Base-by-base conservation (phyloP, 1,284 basidiomycete genomes). In the Phellopilus nigrolimitatus region DNA sequence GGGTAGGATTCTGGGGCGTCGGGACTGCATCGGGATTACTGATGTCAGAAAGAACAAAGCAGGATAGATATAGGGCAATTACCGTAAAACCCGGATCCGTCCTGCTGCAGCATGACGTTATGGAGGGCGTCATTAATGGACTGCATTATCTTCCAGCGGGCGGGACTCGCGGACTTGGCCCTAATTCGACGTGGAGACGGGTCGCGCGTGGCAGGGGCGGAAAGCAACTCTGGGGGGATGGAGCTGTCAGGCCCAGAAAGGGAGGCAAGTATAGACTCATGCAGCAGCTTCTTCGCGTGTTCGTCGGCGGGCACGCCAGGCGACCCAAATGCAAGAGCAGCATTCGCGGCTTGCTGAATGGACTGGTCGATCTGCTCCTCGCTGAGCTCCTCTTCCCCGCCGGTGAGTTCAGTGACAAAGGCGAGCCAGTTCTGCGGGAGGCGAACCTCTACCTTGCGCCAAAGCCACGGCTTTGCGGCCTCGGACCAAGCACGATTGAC, bases 401-500 rank as follows among this genome's bases (percentile, higher is more conserved):
- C 84, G 1, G 81, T 75, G 39, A 90, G 78, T 59, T 87, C 79
- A 36, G 88, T 85, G 9, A 90, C 75, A 17, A 91, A 74, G 12
- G 83, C 70, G n/a, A 91, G 76, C 86, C 88, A 91, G 59, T 76
- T 82, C 15, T 80, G 76, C 4, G 88, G 88, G 9, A 90, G 74
- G 9, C 87, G 79, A 38, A 91, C 82, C 65, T 91, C 87, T 57
- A 91, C 69, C 67, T 80, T 82, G 52, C 76, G 78, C 87, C 88
- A 91, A 2, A 91, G 68, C 82, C 82, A 90, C 0, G 87, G 88
- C 59, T 83, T 85, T 9, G 88, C 85, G 0, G 85, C 88, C 43
- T 80, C 77, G 60, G 80, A 78, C 84, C 86, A 91, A 2, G 79
- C 73, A 58, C 73, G 82, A 61, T 80, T 88, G 36, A 88, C 84